phyloP scores from a whole-genome alignment of 2,329 filamentous ascomycete species.

The Colletotrichum sansevieriae region DNA sequence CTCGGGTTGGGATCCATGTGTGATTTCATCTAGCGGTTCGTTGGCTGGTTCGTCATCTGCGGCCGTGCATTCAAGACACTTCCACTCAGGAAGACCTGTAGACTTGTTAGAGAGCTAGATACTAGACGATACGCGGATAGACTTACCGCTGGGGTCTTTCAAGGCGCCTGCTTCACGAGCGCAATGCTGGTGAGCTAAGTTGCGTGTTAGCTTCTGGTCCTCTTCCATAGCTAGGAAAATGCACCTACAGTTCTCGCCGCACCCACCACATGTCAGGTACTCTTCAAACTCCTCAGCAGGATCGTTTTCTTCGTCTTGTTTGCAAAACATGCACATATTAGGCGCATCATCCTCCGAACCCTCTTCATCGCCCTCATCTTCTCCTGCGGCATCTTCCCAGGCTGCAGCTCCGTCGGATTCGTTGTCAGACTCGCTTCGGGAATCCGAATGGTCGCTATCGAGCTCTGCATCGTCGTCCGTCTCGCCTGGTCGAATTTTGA shows the following conservation, averaged over 20 bases:
- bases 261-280: constrained; percentile 81
- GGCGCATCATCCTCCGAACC: constrained; percentile 65
- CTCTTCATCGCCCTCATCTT: constrained; percentile 69
- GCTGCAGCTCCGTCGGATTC: constrained; percentile 70
- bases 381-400: constrained; percentile 70
- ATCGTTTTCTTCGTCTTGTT: constrained; percentile 84
- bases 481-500: constrained; percentile 68
- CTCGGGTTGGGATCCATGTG: constrained; percentile 7
- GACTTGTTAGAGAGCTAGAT: background rate
- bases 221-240: background rate
- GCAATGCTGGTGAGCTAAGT: constrained; percentile 89
- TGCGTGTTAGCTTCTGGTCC: constrained; percentile 53
- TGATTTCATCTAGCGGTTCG: background rate
- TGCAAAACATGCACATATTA: constrained; percentile 78
- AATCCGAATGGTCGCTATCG: constrained; percentile 59
- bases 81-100: constrained; percentile 61
- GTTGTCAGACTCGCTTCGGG: constrained; percentile 64
- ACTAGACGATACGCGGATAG: constrained; percentile 29
- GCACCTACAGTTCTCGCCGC: constrained; percentile 84
- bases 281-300: constrained; percentile 85
- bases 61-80: constrained; percentile 62
- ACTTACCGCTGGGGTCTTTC: constrained; percentile 62
- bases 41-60: background rate
- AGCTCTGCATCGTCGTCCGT: constrained; percentile 58
- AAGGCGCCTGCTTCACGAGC: constrained; percentile 77